These are phyloP conservation scores for Scheffersomyces cryptocercus DNA, from an alignment of 1,139 yeast genomes.

Conservation along the genomic window DNA sequence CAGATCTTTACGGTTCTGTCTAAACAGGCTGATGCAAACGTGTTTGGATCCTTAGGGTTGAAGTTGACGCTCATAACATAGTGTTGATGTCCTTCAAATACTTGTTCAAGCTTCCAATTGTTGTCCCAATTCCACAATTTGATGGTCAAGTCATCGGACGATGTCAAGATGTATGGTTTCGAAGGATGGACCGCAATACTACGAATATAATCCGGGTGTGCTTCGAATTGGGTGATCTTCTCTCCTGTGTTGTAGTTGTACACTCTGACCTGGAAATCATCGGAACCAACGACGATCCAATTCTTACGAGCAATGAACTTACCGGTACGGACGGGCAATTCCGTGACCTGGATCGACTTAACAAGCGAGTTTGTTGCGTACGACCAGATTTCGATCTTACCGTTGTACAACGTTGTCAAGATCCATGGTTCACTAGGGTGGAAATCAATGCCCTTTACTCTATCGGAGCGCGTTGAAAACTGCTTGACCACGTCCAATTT, in stretches of 20 bases:
- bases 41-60: constrained; percentile 96
- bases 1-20: constrained; percentile 96
- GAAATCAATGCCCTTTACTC: constrained; percentile 97
- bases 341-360: constrained; percentile 74
- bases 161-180: constrained; percentile 83
- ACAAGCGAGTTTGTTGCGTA: constrained; percentile 70
- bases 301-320: constrained; percentile 92
- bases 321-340: constrained; percentile 94
- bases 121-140: constrained; percentile 98
- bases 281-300: constrained; percentile 97
- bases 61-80: constrained; percentile 93
- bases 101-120: constrained; percentile 86
- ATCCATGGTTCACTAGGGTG: constrained; percentile 99
- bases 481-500: constrained; percentile 63
- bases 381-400: constrained; percentile 88
- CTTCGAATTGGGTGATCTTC: constrained; percentile 91
- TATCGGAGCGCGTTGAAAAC: constrained; percentile 85
- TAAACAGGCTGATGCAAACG: constrained; percentile 95
- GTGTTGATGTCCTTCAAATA: constrained; percentile 94
- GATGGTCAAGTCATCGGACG: constrained; percentile 89
- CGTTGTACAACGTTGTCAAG: constrained; percentile 81
- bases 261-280: constrained; percentile 90
- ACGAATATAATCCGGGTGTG: constrained; percentile 96
- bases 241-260: constrained; percentile 96
- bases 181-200: constrained; percentile 92